Conservation (phyloP, 176 grass and related monocot genomes). For the Oryza australiensis region DNA sequence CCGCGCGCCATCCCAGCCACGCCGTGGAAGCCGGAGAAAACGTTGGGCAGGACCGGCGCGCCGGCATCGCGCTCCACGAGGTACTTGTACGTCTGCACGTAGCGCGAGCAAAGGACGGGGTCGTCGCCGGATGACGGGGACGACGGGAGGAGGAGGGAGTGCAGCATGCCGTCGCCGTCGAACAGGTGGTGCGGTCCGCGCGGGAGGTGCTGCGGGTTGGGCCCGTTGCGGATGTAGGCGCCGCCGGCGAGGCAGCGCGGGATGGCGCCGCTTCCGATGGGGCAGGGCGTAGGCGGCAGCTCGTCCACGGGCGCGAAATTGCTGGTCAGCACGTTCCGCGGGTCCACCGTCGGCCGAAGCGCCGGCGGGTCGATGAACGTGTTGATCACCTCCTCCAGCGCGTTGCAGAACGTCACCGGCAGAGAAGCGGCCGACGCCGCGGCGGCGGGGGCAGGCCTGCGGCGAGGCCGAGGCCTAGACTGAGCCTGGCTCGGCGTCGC, state of each 20-base stretch:
- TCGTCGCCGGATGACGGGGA: background rate
- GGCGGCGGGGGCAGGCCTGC: background rate
- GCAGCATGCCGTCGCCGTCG: slow-evolving; percentile 96
- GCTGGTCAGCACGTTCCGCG: slow-evolving; percentile 57
- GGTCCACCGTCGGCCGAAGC: slow-evolving; percentile 80
- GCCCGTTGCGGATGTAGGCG: slow-evolving; percentile 94
- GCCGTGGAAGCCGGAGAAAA: slow-evolving; percentile 85
- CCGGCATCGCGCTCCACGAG: slow-evolving; percentile 67
- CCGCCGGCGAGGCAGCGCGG: slow-evolving; percentile 81
- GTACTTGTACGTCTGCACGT: slow-evolving; percentile 94
- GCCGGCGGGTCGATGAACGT: slow-evolving; percentile 81
- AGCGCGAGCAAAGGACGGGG: slow-evolving; percentile 86
- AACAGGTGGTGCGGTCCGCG: slow-evolving; percentile 86
- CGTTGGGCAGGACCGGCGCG: slow-evolving; percentile 65
- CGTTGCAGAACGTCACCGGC: slow-evolving; percentile 70
- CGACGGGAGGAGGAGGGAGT: slow-evolving; percentile 77
- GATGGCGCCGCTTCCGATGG: slow-evolving; percentile 67
- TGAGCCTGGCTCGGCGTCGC: background rate
- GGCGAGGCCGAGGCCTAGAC: background rate
- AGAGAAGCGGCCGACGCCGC: slow-evolving; percentile 26
- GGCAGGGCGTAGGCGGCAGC: slow-evolving; percentile 73
- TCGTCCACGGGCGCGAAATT: slow-evolving; percentile 95
- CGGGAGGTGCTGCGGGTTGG: slow-evolving; percentile 88
- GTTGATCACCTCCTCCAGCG: slow-evolving; percentile 83
- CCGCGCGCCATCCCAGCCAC: slow-evolving; percentile 66